These are phyloP conservation scores for Microsporum audouinii DNA, from an alignment of 2,329 filamentous ascomycete genomes.

Conservation along the genomic window DNA sequence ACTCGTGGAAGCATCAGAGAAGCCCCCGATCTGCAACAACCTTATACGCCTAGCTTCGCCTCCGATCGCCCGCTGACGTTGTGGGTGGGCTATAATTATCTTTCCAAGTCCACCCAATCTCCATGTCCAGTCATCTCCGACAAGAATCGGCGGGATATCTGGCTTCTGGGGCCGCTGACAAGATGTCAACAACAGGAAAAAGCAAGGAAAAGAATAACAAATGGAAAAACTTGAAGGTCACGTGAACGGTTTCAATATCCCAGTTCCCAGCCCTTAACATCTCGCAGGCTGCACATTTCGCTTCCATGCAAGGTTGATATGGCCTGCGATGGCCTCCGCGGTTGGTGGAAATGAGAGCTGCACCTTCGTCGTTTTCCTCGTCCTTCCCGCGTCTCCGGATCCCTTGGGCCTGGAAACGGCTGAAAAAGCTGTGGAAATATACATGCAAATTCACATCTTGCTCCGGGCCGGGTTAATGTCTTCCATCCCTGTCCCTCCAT, in stretches of 20 bases:
- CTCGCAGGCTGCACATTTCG: background rate
- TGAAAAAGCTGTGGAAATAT: background rate
- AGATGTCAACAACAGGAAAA: background rate
- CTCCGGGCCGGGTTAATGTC: background rate
- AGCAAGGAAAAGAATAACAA: background rate
- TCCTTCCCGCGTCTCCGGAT: conserved; percentile 1
- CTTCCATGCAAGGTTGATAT: background rate
- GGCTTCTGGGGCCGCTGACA: background rate
- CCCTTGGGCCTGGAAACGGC: conserved; percentile 2
- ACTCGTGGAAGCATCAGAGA: background rate
- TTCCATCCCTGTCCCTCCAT: conserved; percentile 3
- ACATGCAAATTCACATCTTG: background rate
- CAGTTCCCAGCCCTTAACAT: background rate
- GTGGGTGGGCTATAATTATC: conserved; percentile 1
- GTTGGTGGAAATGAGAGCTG: conserved; percentile 1
- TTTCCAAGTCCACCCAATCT: background rate
- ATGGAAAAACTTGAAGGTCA: background rate
- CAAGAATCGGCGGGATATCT: conserved; percentile 1
- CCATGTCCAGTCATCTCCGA: background rate
- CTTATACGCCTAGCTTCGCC: background rate
- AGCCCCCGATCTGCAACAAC: background rate
- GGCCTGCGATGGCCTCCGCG: background rate
- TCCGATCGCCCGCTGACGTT: background rate
- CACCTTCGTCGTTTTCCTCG: background rate
- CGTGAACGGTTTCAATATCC: background rate